Percentiles rank a stretch among this genome's conserved stretches.
Conservation (phyloP, 164 flowering plant genomes). For the Tetracentron sinense region DNA sequence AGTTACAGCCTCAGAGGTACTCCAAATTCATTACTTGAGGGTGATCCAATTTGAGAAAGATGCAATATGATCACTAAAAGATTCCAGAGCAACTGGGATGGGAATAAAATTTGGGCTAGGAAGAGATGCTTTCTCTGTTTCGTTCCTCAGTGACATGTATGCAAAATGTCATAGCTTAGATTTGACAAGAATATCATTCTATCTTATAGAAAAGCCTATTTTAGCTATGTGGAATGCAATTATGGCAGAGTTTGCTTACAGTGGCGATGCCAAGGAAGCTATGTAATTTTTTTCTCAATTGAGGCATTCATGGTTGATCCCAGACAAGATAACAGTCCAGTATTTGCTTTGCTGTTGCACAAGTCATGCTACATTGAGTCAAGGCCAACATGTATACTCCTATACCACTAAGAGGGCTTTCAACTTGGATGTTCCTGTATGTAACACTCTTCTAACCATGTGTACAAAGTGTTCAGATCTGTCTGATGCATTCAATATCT, state of each 20-base stretch:
- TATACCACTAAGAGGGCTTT: constrained; percentile 42
- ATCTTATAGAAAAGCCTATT: constrained; percentile 51
- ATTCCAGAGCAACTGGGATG: too few species aligned
- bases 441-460: constrained; percentile 60
- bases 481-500: constrained; percentile 34
- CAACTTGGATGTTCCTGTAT: constrained; percentile 27
- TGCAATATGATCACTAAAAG: too few species aligned
- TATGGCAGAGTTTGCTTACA: constrained; percentile 52
- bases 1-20: too few species aligned
- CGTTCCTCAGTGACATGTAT: constrained; percentile 75
- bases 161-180: constrained; percentile 54
- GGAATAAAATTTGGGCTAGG: constrained; percentile 58
- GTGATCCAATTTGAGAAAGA: too few species aligned
- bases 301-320: constrained; percentile 33
- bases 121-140: constrained; percentile 42
- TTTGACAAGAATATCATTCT: constrained; percentile 44
- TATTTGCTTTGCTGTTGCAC: constrained; percentile 44
- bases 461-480: constrained; percentile 61
- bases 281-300: constrained; percentile 37
- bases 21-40: too few species aligned
- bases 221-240: constrained; percentile 67
- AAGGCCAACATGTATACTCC: constrained; percentile 50
- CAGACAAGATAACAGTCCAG: constrained; percentile 43
- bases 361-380: constrained; percentile 40
- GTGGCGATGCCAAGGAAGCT: constrained; percentile 39